Evolutionary conservation across 371 early-diverging fungal genomes (phyloP), one percentile per base, ranked within the genome.

Genomic region (Phascolomyces articulosus): DNA sequence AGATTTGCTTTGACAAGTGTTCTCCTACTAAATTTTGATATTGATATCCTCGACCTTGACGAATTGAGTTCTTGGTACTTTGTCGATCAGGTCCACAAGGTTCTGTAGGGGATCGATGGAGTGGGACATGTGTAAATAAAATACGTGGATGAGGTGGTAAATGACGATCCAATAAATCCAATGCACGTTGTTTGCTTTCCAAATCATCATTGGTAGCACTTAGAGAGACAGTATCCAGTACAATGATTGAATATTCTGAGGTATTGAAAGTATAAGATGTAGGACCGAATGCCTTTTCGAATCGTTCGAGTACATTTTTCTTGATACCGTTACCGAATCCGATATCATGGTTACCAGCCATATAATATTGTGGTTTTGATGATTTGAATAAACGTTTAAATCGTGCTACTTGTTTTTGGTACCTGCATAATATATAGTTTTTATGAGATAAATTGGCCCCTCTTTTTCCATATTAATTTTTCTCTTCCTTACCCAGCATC

Each of bases 281-380:
- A 4, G 87, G 83, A 0, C 95, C 95, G 70, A 91, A 91, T 16
- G 68, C 69, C 8, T 60, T 47, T 40, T 82, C 70, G 66, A 88
- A 95, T 29, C 94, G 78, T 0, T 65, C 63, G 38, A 86, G 70
- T 0, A 90, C 82, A 1, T 56, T 13, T 0, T 65, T 65, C 4
- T 90, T 70, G 23, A 95, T 79, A 1, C 84, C 84, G 59, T 90
- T 75, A 4, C 96, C 95, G 67, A 95, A 92, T 0, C 96, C 96
- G 61, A 96, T 87, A 72, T 97, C 96, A 68, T 97, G 98, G 75
- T 96, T 97, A 2, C 96, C 96, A 3, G 87, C 92, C 77, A 93
- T 88, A 54, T 82, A 76, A 48, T 74, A 48, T 18, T 10, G 58
- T 0, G 40, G 40, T 1, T 66, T 65, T 1, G 51, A 57, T 60